Percentiles rank a stretch among this genome's conserved stretches.
Evolutionary conservation across 257 asterid genomes (phyloP).

Genomic region (Ajuga chamaepitys): DNA sequence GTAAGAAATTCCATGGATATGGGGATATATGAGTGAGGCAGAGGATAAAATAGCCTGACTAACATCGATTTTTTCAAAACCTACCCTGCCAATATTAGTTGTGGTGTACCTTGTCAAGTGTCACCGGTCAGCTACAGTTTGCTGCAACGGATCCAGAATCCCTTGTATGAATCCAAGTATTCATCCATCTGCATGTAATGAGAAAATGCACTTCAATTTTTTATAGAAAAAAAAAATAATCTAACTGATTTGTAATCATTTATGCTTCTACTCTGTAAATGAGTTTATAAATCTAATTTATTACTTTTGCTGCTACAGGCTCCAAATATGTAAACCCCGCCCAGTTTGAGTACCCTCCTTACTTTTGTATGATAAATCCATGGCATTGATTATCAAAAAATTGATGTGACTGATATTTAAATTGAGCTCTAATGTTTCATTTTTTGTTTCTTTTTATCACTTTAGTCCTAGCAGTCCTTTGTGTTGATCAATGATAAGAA

Average conservation of each 20-base stretch:
- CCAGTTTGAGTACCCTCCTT: slow-evolving; percentile 85
- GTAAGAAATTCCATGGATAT: slow-evolving; percentile 57
- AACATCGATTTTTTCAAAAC: slow-evolving; percentile 47
- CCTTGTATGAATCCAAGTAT: slow-evolving; percentile 48
- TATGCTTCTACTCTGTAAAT: not conserved
- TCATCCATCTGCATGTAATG: slow-evolving; percentile 56
- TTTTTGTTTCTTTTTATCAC: too few species aligned
- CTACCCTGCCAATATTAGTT: slow-evolving; percentile 37
- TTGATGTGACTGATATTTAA: not conserved
- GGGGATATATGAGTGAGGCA: slow-evolving; percentile 59
- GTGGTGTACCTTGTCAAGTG: slow-evolving; percentile 65
- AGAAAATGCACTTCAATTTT: not conserved
- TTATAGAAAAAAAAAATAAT: too few species aligned
- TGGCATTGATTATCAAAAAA: not conserved
- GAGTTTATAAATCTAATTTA: not conserved
- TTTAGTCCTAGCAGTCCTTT: not conserved
- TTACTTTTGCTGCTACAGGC: slow-evolving; percentile 85
- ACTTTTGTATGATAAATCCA: slow-evolving; percentile 39
- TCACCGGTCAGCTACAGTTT: slow-evolving; percentile 67
- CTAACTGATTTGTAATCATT: too few species aligned
- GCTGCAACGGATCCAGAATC: slow-evolving; percentile 80
- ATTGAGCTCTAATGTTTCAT: not conserved
- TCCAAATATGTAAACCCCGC: slow-evolving; percentile 77
- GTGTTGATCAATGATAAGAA: not conserved
- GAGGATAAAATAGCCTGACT: slow-evolving; percentile 41